These are phyloP conservation scores for Actinidia chinensis DNA, from an alignment of 179 eudicot species.

Conservation along the genomic window DNA sequence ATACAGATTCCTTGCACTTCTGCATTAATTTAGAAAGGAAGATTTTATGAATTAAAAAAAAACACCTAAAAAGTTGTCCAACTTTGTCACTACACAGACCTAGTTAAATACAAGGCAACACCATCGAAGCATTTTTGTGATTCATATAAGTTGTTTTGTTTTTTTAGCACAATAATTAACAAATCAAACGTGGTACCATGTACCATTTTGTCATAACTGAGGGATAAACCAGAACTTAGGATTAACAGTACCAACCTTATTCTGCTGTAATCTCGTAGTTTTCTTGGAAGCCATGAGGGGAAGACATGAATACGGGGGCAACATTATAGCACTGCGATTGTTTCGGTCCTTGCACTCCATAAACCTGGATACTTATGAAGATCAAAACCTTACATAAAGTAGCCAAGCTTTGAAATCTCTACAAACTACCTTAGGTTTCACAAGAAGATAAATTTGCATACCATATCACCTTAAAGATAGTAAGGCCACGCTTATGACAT, in stretches of 20 bases:
- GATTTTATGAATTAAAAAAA: too few relatives aligned
- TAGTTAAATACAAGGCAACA: too few relatives aligned
- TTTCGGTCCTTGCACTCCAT: constrained; percentile 93
- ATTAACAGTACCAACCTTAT: constrained; percentile 44
- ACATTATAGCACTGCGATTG: constrained; percentile 58
- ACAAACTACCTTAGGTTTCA: not conserved
- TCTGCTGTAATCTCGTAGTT: constrained; percentile 75
- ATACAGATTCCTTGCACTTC: too few relatives aligned
- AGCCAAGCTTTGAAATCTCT: constrained; percentile 20
- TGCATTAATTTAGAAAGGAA: too few relatives aligned
- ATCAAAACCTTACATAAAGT: constrained; percentile 32
- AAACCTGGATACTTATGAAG: constrained; percentile 61
- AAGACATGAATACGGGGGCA: constrained; percentile 81
- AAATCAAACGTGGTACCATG: too few relatives aligned
- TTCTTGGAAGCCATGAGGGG: constrained; percentile 94
- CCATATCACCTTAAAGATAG: not conserved
- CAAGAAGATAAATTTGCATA: not conserved
- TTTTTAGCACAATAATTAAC: too few relatives aligned
- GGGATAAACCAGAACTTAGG: too few relatives aligned
- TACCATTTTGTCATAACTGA: too few relatives aligned
- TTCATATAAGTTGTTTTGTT: too few relatives aligned
- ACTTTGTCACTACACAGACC: too few relatives aligned
- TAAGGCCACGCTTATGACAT: not conserved
- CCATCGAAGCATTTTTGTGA: too few relatives aligned
- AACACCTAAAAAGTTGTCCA: too few relatives aligned